These are phyloP conservation scores for Trametes meyenii DNA, from an alignment of 768 basidiomycete genomes.

Conservation along the genomic window DNA sequence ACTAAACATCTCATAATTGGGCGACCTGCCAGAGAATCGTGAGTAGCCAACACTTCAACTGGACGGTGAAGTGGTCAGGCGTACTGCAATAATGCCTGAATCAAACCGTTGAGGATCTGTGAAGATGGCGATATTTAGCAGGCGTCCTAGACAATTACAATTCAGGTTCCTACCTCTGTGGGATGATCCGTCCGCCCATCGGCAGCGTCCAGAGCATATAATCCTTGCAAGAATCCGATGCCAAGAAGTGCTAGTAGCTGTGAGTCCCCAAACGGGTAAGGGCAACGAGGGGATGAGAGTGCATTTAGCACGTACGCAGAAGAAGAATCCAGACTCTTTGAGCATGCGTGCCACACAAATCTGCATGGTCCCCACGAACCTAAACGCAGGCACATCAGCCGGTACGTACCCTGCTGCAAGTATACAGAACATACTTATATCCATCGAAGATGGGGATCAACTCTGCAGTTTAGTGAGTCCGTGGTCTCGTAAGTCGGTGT, in stretches of 20 bases:
- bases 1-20: slow-evolving; percentile 63
- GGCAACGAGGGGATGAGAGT: no score
- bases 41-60: neutral
- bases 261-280: neutral
- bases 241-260: slow-evolving; percentile 83
- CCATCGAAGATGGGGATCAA: slow-evolving; percentile 82
- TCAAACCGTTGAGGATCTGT: slow-evolving; percentile 69
- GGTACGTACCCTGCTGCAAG: neutral
- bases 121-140: neutral
- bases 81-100: slow-evolving; percentile 84
- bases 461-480: slow-evolving; percentile 44
- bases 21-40: slow-evolving; percentile 47
- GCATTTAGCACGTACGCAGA: slow-evolving; percentile 57
- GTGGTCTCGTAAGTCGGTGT: neutral
- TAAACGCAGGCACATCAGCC: slow-evolving; percentile 28
- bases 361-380: slow-evolving; percentile 91
- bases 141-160: neutral
- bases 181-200: slow-evolving; percentile 71
- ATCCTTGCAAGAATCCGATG: slow-evolving; percentile 82
- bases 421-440: slow-evolving; percentile 55
- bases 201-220: slow-evolving; percentile 90
- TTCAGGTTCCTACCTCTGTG: slow-evolving; percentile 41
- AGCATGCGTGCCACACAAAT: slow-evolving; percentile 93
- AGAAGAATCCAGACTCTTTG: slow-evolving; percentile 90
- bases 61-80: slow-evolving; percentile 24